Evolutionary conservation across 345 rosid species (phyloP), one percentile per base, ranked within the genome.

Genomic region (Eucalyptus globulus): DNA sequence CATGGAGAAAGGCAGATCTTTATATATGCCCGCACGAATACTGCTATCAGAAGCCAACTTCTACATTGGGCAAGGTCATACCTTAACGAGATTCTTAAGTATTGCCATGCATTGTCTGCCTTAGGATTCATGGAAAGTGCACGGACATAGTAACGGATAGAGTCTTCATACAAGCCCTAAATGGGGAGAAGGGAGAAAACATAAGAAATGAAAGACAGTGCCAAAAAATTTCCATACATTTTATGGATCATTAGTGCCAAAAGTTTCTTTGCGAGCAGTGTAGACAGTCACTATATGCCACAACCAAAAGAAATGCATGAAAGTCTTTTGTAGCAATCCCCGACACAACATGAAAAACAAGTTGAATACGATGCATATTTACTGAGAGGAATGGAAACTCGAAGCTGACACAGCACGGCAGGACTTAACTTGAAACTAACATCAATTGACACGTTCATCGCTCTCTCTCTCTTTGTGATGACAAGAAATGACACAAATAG

Each of bases 91-190:
- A 98, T 96, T 89, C 97, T 95, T 95, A 98, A 92, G 94, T 97
- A 98, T 88, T 97, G 99, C 99, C 99, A 98, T 31, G 98, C 99
- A 90, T 98, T 98, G 88, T 98, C 99, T 34, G 99, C 99, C 92
- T 98, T 98, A 31, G 99, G 99, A 91, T 98, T 98, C 99, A 98
- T 96, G 19, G 98, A 94, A 11, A 98, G 99, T 60, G 99, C 99
- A 44, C 99, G 97, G 13, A 98, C 99, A 88, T 98, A 98, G 90
- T 97, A 98, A 11, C 95, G 94, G 69, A 98, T 95, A 3, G 99
- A 97, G 80, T 98, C 99, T 92, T 95, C 96, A 45, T 96, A 96
- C 99, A 96, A 91, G 50, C 99, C 98, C 99, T 98, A 90, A 58
- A 87, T 88, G 89, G 88, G 19, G 31, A 86, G 56, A 88, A 37